Base-by-base conservation (phyloP, 495 filamentous ascomycete genomes). In the Daldinia grandis region DNA sequence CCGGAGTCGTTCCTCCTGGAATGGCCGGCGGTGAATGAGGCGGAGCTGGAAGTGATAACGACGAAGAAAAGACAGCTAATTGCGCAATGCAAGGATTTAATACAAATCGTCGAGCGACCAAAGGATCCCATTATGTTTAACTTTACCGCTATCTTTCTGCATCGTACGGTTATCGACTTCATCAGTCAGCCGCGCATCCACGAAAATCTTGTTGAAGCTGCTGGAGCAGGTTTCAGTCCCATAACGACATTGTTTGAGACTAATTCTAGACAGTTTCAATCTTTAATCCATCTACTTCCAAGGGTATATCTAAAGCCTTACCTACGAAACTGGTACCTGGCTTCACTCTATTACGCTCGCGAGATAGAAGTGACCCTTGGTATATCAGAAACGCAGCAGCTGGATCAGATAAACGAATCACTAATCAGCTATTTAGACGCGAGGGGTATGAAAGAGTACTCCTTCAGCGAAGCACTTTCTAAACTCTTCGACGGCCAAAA, bases 161-260 rank as follows among this genome's bases (percentile, higher is more conserved):
- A 57, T 37, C 54, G 54, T 21, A 57, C 54, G 0, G 54, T 57
- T 57, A 57, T 57, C 1, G 54, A 57, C 54, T 57, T 57, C 8
- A 37, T 57, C 17, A 57, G 24, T 1, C 33, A 33, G 4, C 54
- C 54, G n/a, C 54, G 54, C 0, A n/a, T 57, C 33, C 30, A 15
- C 7, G 54, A 27, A 12, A 57, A 33, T 17, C 54, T 57, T 2
- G 10, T 57, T 14, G 3, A 57, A 2, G 54, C 30, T n/a, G 54
- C 54, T 4, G 54, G 54, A 57, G 9, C 2, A 24, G 6, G 4
- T 24, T 57, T 57, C 5, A 57, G 12, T 4, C 54, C 54, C 9
- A 21, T 38, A 33, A 37, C 8, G 1, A 37, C 54, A 4, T 12
- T 57, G 0, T 57, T 57, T 9, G 33, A 40, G 31, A 33, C 33